Evolutionary conservation across 768 basidiomycete species (phyloP).

Genomic region (Termitomyces titanicus): DNA sequence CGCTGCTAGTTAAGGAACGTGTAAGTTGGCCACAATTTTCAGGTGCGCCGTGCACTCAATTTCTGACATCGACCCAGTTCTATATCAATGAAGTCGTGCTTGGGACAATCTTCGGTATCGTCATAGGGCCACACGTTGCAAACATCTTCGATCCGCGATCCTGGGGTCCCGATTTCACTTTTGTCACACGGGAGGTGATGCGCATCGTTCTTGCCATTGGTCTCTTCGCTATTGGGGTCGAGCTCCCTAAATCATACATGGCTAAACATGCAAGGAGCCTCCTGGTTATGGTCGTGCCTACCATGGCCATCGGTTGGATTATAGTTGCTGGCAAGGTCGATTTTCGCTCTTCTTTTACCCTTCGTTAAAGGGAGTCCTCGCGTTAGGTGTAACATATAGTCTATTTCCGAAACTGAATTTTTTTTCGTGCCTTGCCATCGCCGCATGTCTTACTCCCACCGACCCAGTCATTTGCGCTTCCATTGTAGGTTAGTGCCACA

Average conservation of each 20-base stretch:
- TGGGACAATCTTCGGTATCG: slow-evolving; percentile 65
- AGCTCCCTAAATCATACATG: slow-evolving; percentile 85
- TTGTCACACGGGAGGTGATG: slow-evolving; percentile 57
- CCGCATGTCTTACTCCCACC: slow-evolving; percentile 88
- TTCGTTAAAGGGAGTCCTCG: not conserved
- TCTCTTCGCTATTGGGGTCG: slow-evolving; percentile 92
- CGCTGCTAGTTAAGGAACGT: slow-evolving; percentile 78
- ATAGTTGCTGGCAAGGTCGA: slow-evolving; percentile 54
- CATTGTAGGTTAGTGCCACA: slow-evolving; percentile 58
- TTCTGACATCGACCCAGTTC: slow-evolving; percentile 40
- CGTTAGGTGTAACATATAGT: slow-evolving; percentile 55
- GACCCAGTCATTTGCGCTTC: slow-evolving; percentile 91
- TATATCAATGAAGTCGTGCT: slow-evolving; percentile 94
- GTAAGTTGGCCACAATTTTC: slow-evolving; percentile 29
- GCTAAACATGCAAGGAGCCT: slow-evolving; percentile 71
- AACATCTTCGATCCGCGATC: slow-evolving; percentile 70
- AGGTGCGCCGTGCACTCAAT: not conserved
- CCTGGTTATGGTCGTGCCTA: slow-evolving; percentile 67
- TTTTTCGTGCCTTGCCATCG: slow-evolving; percentile 77
- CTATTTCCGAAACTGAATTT: slow-evolving; percentile 72
- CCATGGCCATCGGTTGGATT: slow-evolving; percentile 84
- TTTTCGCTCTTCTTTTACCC: too few species aligned
- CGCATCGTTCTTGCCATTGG: slow-evolving; percentile 75
- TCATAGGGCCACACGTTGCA: slow-evolving; percentile 71
- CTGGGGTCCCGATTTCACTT: slow-evolving; percentile 44